These are phyloP conservation scores for Leptographium lundbergii DNA, from an alignment of 2,329 filamentous ascomycete species.

Conservation along the genomic window DNA sequence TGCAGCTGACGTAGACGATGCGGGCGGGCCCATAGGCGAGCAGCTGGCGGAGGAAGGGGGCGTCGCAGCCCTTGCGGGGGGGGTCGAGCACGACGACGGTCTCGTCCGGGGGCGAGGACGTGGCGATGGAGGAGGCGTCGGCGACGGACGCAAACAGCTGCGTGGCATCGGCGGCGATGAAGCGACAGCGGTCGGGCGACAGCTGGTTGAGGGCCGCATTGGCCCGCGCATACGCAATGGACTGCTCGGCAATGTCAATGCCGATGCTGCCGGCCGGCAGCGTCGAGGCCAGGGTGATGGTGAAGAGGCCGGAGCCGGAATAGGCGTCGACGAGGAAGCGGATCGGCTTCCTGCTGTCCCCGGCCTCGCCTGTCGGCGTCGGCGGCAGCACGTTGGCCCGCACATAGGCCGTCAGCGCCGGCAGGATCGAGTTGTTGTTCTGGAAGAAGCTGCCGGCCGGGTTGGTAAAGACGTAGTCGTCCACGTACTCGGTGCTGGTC, in stretches of 20 bases:
- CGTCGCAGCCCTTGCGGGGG: conserved; percentile 90
- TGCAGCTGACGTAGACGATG: conserved; percentile 91
- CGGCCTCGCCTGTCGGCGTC: no score
- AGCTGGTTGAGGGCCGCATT: conserved; percentile 74
- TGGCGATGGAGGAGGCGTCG: conserved; percentile 32
- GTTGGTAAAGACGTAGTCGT: conserved; percentile 74
- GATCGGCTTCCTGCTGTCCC: conserved; percentile 34
- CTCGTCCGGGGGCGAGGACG: conserved; percentile 51
- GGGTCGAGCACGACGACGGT: conserved; percentile 94
- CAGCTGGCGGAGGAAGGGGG: conserved; percentile 70
- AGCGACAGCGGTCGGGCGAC: conserved; percentile 53
- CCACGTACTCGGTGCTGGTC: conserved; percentile 78
- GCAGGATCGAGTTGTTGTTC: conserved; percentile 97
- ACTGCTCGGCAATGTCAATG: conserved; percentile 75
- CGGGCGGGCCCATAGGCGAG: conserved; percentile 63
- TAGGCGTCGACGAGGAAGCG: conserved; percentile 94
- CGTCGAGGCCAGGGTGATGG: conserved; percentile 74
- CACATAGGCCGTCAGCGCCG: conserved; percentile 76
- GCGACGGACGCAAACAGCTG: conserved; percentile 64
- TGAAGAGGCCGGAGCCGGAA: conserved; percentile 94
- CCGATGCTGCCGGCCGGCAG: conserved; percentile 74
- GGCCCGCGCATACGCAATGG: conserved; percentile 62
- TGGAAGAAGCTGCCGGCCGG: conserved; percentile 95
- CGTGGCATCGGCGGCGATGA: conserved; percentile 80
- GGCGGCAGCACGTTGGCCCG: conserved; percentile 59